Base-by-base conservation (phyloP, 345 rosid genomes). In the Anastatica hierochuntica region DNA sequence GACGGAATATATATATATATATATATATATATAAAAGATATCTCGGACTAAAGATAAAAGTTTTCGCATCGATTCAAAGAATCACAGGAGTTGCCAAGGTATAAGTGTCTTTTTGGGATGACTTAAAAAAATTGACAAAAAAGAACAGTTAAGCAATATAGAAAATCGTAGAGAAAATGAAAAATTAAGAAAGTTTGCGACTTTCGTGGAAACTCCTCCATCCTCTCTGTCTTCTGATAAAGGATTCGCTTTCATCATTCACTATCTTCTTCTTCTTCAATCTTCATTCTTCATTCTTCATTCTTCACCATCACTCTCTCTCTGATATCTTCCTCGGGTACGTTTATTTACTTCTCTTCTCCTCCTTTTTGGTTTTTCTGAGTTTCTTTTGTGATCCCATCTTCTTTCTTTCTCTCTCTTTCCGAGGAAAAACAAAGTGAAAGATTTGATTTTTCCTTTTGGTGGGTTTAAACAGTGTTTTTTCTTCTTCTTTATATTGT, bases 121-220 rank as follows among this genome's bases (percentile, higher is more conserved):
- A 49, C 49, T 47, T 55, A n/a, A 2, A 23, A 55, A 55, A 23
- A 7, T n/a, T 29, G 3, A 43, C 2, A 4, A 40, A 40, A n/a
- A n/a, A n/a, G n/a, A 56, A 44, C 61, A 37, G 35, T 63, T 19
- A 60, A 50, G 15, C 16, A 9, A 8, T 5, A 3, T 11, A 51
- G 15, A 53, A 59, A 54, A 38, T 38, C 10, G 3, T 8, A 17
- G 7, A 49, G 10, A 36, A 44, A 27, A n/a, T n/a, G n/a, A n/a
- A n/a, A n/a, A n/a, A n/a, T n/a, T n/a, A n/a, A n/a, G n/a, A n/a
- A n/a, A 66, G 54, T 10, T n/a, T 44, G 53, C 45, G 71, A 66
- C 55, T 53, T 59, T 66, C 70, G 58, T 66, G 53, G 70, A 66
- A 57, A 43, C 62, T 54, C 67, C 51, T 46, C 30, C 27, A 40